Evolutionary conservation across 2,329 filamentous ascomycete species (phyloP), one percentile per base, ranked within the genome.

Genomic region (Paecilomyces sp.): DNA sequence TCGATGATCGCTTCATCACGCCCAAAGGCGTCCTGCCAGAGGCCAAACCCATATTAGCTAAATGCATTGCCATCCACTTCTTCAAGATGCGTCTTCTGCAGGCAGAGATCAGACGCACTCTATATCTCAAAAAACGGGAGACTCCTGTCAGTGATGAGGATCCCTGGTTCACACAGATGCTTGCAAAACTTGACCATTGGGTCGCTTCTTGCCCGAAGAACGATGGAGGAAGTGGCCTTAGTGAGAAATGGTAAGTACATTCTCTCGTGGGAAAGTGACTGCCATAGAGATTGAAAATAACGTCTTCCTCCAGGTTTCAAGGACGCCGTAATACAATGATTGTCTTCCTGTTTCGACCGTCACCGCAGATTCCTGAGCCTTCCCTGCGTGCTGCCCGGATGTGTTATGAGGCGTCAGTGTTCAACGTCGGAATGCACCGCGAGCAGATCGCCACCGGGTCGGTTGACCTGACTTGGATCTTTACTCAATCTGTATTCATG

Each of bases 401-500:
- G 65, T 97, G 92, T 71, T 97, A 89, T 69, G 87, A 94, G 54
- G 92, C 91, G 50, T 88, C 91, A 54, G 82, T 87, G 11, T 90
- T 86, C 74, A 92, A 96, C 70, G 90, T 97, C 67, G 83, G 88
- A 64, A 85, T 93, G 71, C 88, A 92, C 53, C 86, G 85, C 70
- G 87, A 89, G 67, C 92, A 96, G 73, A 88, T 96, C 69, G 84
- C 88, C 64, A 86, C 83, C 15, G 83, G 84, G 13, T 87, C 86
- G 24, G 85, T 94, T 11, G 93, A 97, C 70, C 82, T 97, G 61
- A 97, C 92, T 0, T 97, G 93, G 93, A 88, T 96, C 52, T 96
- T 96, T 69, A 85, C 96, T 1, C 83, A 96, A 60, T 87, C 89
- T 22, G 83, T 97, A 50, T 97, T 95, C 77, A 94, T 95, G 86